These are phyloP conservation scores for Camellia japonica DNA, from an alignment of 148 eudicot species.

Conservation along the genomic window DNA sequence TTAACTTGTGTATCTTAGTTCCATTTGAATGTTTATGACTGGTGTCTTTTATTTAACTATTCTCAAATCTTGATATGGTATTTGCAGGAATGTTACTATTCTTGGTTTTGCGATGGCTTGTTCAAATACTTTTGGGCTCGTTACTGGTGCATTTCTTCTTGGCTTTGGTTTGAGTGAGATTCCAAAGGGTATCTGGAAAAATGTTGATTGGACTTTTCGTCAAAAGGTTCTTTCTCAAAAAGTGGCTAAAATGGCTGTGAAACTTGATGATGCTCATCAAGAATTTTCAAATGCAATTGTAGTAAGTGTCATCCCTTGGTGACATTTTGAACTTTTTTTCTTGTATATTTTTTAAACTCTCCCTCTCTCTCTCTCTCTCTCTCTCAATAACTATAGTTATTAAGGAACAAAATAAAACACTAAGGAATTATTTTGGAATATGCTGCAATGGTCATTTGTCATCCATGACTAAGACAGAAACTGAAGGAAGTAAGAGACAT, in stretches of 20 bases:
- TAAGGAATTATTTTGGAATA: background rate
- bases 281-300: slow-evolving; percentile 88
- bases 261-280: slow-evolving; percentile 93
- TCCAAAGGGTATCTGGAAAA: slow-evolving; percentile 80
- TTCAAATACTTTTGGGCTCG: slow-evolving; percentile 96
- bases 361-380: background rate
- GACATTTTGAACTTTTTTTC: background rate
- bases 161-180: slow-evolving; percentile 90
- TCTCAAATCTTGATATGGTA: background rate
- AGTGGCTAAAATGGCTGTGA: slow-evolving; percentile 80
- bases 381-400: background rate
- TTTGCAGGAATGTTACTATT: slow-evolving; percentile 62
- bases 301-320: slow-evolving; percentile 40
- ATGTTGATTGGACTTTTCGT: slow-evolving; percentile 72
- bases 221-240: slow-evolving; percentile 82
- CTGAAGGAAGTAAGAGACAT: background rate
- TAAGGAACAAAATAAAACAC: background rate
- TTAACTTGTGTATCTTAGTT: background rate
- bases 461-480: background rate
- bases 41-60: background rate
- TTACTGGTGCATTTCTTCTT: slow-evolving; percentile 91
- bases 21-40: background rate
- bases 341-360: background rate
- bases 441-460: background rate
- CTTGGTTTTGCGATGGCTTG: slow-evolving; percentile 97